Evolutionary conservation across 2,329 filamentous ascomycete species (phyloP).

Genomic region (Paraphoma sp.): DNA sequence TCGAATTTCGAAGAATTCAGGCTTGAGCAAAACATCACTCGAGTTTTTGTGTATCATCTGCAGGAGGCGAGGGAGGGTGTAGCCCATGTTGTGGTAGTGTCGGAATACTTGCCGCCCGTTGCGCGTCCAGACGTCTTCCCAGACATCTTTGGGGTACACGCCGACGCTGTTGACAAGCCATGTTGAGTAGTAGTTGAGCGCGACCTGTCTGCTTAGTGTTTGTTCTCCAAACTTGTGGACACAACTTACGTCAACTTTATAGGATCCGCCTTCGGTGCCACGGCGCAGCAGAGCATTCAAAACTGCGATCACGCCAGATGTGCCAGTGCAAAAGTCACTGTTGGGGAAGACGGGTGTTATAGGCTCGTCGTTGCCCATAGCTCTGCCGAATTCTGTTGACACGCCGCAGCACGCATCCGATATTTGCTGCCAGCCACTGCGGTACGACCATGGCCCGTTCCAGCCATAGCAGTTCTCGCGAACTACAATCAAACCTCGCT

Average conservation of each 20-base stretch:
- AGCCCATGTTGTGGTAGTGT: slow-evolving; percentile 58
- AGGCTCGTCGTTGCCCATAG: slow-evolving; percentile 55
- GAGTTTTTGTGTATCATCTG: slow-evolving; percentile 51
- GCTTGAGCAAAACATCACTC: slow-evolving; percentile 51
- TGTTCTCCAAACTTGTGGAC: not conserved
- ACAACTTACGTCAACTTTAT: slow-evolving; percentile 50
- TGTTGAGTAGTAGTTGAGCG: slow-evolving; percentile 47
- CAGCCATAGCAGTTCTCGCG: slow-evolving; percentile 63
- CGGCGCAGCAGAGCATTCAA: slow-evolving; percentile 52
- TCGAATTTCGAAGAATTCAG: slow-evolving; percentile 58
- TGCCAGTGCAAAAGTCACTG: slow-evolving; percentile 55
- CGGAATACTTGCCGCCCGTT: slow-evolving; percentile 58
- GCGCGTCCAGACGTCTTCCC: slow-evolving; percentile 56
- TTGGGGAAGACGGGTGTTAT: slow-evolving; percentile 56
- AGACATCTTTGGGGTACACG: slow-evolving; percentile 50
- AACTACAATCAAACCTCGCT: slow-evolving; percentile 55
- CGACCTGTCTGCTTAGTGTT: slow-evolving; percentile 22
- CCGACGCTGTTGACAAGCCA: slow-evolving; percentile 45
- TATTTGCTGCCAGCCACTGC: slow-evolving; percentile 63
- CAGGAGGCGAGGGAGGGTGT: slow-evolving; percentile 51
- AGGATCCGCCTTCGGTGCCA: slow-evolving; percentile 49
- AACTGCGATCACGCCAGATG: slow-evolving; percentile 50
- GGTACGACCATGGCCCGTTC: slow-evolving; percentile 55
- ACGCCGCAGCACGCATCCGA: slow-evolving; percentile 56
- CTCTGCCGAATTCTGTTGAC: slow-evolving; percentile 54